A percentile compares a stretch with the other conserved stretches of the same genome.
Conservation (phyloP, 169 alveolate species). For the Plasmodium malariae region DNA sequence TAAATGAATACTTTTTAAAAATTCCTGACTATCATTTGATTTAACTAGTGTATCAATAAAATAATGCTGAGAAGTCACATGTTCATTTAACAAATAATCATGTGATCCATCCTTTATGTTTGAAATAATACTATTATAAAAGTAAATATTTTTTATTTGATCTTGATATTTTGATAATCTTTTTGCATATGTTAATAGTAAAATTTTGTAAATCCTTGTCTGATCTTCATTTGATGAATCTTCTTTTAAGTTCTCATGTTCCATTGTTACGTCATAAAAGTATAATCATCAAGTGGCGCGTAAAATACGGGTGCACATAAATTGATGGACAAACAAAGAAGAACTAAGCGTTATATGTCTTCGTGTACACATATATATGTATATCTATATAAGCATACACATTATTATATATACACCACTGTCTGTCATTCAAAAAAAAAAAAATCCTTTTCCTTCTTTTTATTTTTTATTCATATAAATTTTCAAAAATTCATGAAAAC, state of each 20-base stretch:
- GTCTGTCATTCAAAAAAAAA: no score
- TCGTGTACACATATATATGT: background rate
- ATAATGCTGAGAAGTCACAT: slow-evolving; percentile 62
- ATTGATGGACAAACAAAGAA: background rate
- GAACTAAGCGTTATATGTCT: background rate
- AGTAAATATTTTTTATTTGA: slow-evolving; percentile 60
- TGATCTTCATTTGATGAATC: slow-evolving; percentile 58
- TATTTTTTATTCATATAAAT: no score
- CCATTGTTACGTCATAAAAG: slow-evolving; percentile 18
- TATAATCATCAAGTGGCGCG: no score
- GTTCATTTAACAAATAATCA: slow-evolving; percentile 52
- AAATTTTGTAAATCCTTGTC: slow-evolving; percentile 56
- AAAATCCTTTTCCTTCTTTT: no score
- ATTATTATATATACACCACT: no score
- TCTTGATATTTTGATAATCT: slow-evolving; percentile 55
- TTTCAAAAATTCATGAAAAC: no score
- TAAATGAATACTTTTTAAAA: slow-evolving; percentile 38
- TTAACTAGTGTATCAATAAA: slow-evolving; percentile 68
- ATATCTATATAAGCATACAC: background rate
- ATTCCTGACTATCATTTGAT: slow-evolving; percentile 57
- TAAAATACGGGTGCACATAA: background rate
- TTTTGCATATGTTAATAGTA: slow-evolving; percentile 54
- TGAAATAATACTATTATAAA: slow-evolving; percentile 39
- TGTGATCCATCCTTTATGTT: slow-evolving; percentile 16
- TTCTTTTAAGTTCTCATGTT: slow-evolving; percentile 19